Percentiles rank a stretch among this genome's conserved stretches.
phyloP scores from a whole-genome alignment of 305 asterid species.

The Fraxinus platypoda region DNA sequence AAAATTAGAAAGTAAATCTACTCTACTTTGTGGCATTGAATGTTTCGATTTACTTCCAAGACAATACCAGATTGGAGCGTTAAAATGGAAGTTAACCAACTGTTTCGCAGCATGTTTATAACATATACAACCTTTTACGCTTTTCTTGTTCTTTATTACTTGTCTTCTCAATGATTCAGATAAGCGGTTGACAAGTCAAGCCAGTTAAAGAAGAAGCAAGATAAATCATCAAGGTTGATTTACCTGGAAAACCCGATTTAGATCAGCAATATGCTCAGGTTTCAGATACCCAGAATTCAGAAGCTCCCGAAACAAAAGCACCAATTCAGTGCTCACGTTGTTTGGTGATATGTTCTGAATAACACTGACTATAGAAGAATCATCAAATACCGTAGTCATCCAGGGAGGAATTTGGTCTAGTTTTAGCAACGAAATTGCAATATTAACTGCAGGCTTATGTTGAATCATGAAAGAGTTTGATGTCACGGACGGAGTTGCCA shows the following conservation, averaged over 20 bases:
- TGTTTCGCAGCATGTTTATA: background rate
- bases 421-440: slow-evolving; percentile 67
- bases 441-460: slow-evolving; percentile 65
- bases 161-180: background rate
- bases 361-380: slow-evolving; percentile 50
- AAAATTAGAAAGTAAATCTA: background rate
- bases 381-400: slow-evolving; percentile 61
- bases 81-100: background rate
- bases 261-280: slow-evolving; percentile 52
- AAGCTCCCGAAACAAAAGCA: slow-evolving; percentile 65
- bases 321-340: slow-evolving; percentile 58
- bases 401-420: slow-evolving; percentile 48
- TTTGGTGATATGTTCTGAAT: slow-evolving; percentile 53
- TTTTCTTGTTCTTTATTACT: background rate
- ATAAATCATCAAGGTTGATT: slow-evolving; percentile 4
- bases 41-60: background rate
- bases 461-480: slow-evolving; percentile 47
- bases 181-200: background rate
- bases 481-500: slow-evolving; percentile 61
- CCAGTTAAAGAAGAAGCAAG: background rate
- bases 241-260: slow-evolving; percentile 81
- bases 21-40: background rate
- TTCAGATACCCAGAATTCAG: slow-evolving; percentile 58
- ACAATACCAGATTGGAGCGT: background rate
- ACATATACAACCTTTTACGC: background rate